Conservation (phyloP, 305 asterid species). For the Fraxinus floribunda region DNA sequence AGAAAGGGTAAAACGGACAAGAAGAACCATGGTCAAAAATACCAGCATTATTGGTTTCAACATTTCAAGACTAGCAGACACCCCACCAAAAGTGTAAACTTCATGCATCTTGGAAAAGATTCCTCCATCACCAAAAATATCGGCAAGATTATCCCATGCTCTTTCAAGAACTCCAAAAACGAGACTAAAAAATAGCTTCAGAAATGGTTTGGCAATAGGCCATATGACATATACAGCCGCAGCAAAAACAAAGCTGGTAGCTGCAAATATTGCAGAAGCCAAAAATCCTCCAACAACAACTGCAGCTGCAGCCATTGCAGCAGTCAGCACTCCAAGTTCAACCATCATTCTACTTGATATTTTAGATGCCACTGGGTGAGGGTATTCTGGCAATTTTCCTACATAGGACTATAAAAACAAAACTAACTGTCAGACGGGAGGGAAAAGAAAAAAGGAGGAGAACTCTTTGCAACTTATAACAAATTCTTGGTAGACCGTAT, state of each 20-base stretch:
- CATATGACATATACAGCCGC: conserved; percentile 62
- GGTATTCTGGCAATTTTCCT: conserved; percentile 77
- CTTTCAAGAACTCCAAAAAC: conserved; percentile 57
- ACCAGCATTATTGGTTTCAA: conserved; percentile 74
- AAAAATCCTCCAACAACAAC: conserved; percentile 74
- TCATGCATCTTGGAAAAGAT: conserved; percentile 47
- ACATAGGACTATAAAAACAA: conserved; percentile 68
- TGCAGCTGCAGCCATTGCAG: conserved; percentile 81
- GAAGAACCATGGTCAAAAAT: conserved; percentile 74
- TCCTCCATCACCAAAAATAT: conserved; percentile 68
- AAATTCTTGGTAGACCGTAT: neutral
- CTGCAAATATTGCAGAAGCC: conserved; percentile 92
- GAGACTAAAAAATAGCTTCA: conserved; percentile 62
- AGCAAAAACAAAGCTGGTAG: conserved; percentile 59
- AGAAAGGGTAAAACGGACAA: conserved; percentile 88
- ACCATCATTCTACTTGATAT: conserved; percentile 91
- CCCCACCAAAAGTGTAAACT: conserved; percentile 70
- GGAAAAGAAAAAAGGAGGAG: conserved; percentile 8
- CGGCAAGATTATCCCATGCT: conserved; percentile 64
- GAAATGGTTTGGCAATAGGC: conserved; percentile 80
- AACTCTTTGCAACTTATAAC: conserved; percentile 18
- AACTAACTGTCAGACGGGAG: conserved; percentile 29
- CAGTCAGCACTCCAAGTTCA: conserved; percentile 81
- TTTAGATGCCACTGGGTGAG: conserved; percentile 82
- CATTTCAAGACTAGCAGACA: conserved; percentile 69